Evolutionary conservation across 1,284 basidiomycete species (phyloP), one percentile per base, ranked within the genome.

Genomic region (Ganoderma meredithae): DNA sequence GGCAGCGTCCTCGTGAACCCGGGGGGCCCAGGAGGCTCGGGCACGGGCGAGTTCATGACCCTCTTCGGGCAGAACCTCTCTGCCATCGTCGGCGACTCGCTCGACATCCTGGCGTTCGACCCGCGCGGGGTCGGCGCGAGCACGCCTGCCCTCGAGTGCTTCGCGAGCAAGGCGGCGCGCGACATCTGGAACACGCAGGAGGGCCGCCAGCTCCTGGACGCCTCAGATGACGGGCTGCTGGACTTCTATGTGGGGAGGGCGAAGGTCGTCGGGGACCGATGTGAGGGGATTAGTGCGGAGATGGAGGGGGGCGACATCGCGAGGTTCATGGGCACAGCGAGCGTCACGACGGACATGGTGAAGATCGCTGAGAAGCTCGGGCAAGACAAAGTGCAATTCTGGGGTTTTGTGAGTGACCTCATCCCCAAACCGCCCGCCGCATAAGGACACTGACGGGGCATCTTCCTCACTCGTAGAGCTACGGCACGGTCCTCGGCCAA

Each of bases 1-100:
- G 85, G 86, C 0, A 83, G 84, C 0, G 76, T 87, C 19, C 76
- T 86, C 3, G 76, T 86, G 73, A 88, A 88, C 69, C 86, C 86
- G 0, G 86, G 86, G 0, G 86, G 86, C 0, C 86, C 86, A 8
- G 86, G 85, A 2, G 84, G 81, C 0, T 82, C 83, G 62, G 85
- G 86, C n/a, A 81, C 67, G 27, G 27, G 27, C 6, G n/a, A 52
- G 0, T 31, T 64, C 63, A 58, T 62, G n/a, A 53, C 27, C 10
- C 63, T 52, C 52, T 41, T 25, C 5, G 67, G 67, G 1, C 8
- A 49, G 9, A 52, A 58, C 41, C 64, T 68, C 59, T 56, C 67
- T 9, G 33, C 33, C 31, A 40, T 68, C 31, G 59, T 68, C 43
- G 66, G 66, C 13, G 78, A 79, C 6, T 74, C 81, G 43, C 85